Percentiles rank a stretch among this genome's conserved stretches.
These are phyloP conservation scores for Wickerhamiella azyma DNA, from an alignment of 805 yeast species.

Conservation along the genomic window DNA sequence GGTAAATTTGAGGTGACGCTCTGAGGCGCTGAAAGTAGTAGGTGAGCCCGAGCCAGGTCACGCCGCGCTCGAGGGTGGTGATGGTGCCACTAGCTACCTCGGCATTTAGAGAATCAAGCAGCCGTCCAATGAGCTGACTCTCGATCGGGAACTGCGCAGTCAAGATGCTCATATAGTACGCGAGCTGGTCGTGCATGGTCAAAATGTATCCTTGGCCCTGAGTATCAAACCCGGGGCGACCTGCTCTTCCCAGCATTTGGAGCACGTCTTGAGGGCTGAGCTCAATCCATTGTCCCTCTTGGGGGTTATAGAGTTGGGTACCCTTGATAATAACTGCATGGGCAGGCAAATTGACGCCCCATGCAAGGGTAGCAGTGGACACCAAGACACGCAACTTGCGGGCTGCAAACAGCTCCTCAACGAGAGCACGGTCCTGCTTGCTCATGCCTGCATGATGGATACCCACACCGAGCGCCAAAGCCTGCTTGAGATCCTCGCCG, in stretches of 20 bases:
- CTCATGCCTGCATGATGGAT: constrained; percentile 85
- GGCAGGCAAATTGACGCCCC: constrained; percentile 96
- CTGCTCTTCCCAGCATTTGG: constrained; percentile 98
- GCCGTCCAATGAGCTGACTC: constrained; percentile 58
- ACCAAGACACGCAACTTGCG: constrained; percentile 75
- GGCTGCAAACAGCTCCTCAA: constrained; percentile 80
- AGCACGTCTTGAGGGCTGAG: constrained; percentile 88
- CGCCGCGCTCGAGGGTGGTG: constrained; percentile 46
- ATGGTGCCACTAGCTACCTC: constrained; percentile 70
- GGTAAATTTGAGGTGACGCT: constrained; percentile 57
- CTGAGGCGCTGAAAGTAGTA: constrained; percentile 72
- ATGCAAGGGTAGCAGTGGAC: constrained; percentile 85
- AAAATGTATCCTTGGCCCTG: constrained; percentile 90
- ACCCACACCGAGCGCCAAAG: constrained; percentile 64
- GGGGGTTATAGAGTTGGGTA: constrained; percentile 87
- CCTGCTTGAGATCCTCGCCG: constrained; percentile 41
- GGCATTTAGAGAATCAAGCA: constrained; percentile 73
- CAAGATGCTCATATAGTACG: constrained; percentile 77
- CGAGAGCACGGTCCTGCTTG: constrained; percentile 54
- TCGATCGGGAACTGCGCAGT: constrained; percentile 89
- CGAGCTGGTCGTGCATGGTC: constrained; percentile 73
- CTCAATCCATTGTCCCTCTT: constrained; percentile 76
- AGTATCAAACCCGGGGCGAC: constrained; percentile 86
- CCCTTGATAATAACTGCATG: constrained; percentile 90
- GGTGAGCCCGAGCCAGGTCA: constrained; percentile 66